Evolutionary conservation across 2,329 filamentous ascomycete genomes (phyloP).

Genomic region (Aspergillus pseudoterreus): DNA sequence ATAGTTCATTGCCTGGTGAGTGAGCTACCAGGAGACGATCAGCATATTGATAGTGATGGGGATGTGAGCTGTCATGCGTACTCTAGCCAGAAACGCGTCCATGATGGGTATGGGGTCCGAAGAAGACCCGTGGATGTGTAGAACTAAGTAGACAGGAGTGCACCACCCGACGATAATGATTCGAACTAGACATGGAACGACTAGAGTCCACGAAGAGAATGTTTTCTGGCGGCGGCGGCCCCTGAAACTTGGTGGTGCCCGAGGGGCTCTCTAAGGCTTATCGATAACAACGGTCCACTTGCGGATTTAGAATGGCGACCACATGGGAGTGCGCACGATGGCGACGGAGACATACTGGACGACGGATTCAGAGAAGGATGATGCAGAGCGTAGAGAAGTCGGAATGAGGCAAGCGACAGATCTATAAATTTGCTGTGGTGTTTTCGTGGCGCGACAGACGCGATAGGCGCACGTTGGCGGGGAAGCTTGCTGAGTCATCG

Average conservation of each 20-base stretch:
- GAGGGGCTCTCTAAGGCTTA: slow-evolving; percentile 12
- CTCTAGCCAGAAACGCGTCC: slow-evolving; percentile 66
- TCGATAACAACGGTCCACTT: slow-evolving; percentile 16
- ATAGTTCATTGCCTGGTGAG: slow-evolving; percentile 84
- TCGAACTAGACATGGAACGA: too few relatives aligned
- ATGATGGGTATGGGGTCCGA: slow-evolving; percentile 46
- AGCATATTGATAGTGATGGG: slow-evolving; percentile 3
- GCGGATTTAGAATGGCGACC: too few relatives aligned
- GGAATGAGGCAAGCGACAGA: background rate
- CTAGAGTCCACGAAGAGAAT: background rate
- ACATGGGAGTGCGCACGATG: too few relatives aligned
- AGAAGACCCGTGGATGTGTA: too few relatives aligned
- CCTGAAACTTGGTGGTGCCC: background rate
- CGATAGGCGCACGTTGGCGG: slow-evolving; percentile 11
- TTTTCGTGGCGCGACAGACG: slow-evolving; percentile 10
- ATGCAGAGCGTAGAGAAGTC: background rate
- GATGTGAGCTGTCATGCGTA: slow-evolving; percentile 27
- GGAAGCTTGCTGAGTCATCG: slow-evolving; percentile 25
- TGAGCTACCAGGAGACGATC: slow-evolving; percentile 46
- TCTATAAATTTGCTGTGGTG: slow-evolving; percentile 12
- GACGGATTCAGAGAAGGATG: background rate
- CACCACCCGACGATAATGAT: too few relatives aligned
- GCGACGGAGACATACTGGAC: background rate
- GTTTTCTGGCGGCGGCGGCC: background rate
- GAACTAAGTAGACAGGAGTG: too few relatives aligned